A percentile compares a stretch with the other conserved stretches of the same genome.
Evolutionary conservation across 305 asterid species (phyloP).

Genomic region (Solanum aculeatissimum): DNA sequence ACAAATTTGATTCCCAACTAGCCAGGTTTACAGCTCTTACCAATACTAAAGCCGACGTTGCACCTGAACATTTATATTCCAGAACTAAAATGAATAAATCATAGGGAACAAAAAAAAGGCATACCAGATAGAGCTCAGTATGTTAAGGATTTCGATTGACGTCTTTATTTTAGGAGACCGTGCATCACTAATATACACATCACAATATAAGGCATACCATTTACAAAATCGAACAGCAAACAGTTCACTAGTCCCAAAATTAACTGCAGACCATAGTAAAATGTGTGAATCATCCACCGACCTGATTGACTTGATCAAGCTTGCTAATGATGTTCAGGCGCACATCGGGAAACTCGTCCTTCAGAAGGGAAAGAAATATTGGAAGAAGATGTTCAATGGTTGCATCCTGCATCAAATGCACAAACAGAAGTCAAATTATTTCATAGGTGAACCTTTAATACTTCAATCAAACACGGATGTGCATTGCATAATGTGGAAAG

Average conservation of each 20-base stretch:
- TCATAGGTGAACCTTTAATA: background rate
- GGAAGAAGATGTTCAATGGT: constrained; percentile 94
- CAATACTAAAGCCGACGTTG: background rate
- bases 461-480: background rate
- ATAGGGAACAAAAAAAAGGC: background rate
- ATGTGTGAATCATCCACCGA: constrained; percentile 2
- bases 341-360: constrained; percentile 91
- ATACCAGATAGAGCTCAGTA: background rate
- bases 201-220: background rate
- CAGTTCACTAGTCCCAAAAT: background rate
- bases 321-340: constrained; percentile 88
- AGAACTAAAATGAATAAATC: background rate
- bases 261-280: background rate
- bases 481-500: background rate
- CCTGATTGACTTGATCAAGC: constrained; percentile 91
- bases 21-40: background rate
- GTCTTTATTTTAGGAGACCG: background rate
- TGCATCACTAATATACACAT: background rate
- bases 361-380: constrained; percentile 78
- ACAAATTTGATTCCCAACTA: background rate
- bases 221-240: background rate
- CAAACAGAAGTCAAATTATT: background rate
- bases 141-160: background rate
- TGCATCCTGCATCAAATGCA: constrained; percentile 55
- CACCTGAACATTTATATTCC: background rate